These are phyloP conservation scores for Kwoniella bestiolae DNA, from an alignment of 768 basidiomycete species.

Conservation along the genomic window DNA sequence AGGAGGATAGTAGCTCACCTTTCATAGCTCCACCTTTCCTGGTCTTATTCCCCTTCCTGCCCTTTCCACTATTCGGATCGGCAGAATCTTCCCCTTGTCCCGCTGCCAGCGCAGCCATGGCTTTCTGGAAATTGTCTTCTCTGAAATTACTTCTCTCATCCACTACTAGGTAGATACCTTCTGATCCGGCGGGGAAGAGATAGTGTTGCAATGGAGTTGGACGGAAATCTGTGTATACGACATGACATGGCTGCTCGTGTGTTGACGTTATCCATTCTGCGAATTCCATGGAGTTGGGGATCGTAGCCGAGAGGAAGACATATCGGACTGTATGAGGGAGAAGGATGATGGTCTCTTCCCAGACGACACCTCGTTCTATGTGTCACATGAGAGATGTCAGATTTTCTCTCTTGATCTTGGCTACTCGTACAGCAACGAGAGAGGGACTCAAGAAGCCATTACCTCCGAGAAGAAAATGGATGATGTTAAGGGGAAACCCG, in stretches of 20 bases:
- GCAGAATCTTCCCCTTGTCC: slow-evolving; percentile 88
- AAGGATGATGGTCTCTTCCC: slow-evolving; percentile 88
- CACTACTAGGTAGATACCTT: slow-evolving; percentile 97
- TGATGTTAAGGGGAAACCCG: background rate
- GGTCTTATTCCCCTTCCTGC: slow-evolving; percentile 88
- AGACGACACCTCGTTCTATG: slow-evolving; percentile 94
- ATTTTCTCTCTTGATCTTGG: no score
- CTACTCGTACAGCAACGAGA: no score
- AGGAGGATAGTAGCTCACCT: slow-evolving; percentile 62
- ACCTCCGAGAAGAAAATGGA: background rate
- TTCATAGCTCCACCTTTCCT: slow-evolving; percentile 93
- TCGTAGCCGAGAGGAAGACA: slow-evolving; percentile 98
- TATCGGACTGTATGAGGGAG: slow-evolving; percentile 95
- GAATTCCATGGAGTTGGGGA: slow-evolving; percentile 99
- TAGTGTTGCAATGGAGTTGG: slow-evolving; percentile 98
- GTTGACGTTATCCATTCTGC: slow-evolving; percentile 98
- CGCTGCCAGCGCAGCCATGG: slow-evolving; percentile 91
- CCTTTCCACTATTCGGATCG: slow-evolving; percentile 79
- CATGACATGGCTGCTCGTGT: slow-evolving; percentile 97
- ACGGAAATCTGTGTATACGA: slow-evolving; percentile 98
- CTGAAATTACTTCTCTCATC: slow-evolving; percentile 97
- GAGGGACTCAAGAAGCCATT: no score
- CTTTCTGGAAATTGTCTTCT: slow-evolving; percentile 96
- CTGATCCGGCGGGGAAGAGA: slow-evolving; percentile 93
- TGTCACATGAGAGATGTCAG: background rate